Percentiles rank a stretch among this genome's conserved stretches.
These are phyloP conservation scores for Boletellus sp. DNA, from an alignment of 1,284 basidiomycete genomes.

Conservation along the genomic window DNA sequence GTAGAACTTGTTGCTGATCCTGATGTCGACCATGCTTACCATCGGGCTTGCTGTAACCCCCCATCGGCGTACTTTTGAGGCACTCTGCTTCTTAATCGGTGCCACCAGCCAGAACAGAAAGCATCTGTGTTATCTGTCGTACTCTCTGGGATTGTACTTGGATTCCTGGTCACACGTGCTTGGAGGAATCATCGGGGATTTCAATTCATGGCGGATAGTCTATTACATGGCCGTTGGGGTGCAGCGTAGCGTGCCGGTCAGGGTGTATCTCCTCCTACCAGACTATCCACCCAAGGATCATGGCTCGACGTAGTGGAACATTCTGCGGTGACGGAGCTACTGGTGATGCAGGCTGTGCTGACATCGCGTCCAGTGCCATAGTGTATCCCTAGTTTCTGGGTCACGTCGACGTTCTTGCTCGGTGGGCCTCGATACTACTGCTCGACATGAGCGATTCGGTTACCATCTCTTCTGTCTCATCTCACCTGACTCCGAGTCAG, in stretches of 20 bases:
- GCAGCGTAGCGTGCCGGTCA: slow-evolving; percentile 48
- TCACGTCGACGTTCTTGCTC: slow-evolving; percentile 70
- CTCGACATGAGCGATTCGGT: slow-evolving; percentile 45
- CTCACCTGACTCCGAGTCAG: slow-evolving; percentile 30
- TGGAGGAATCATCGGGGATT: slow-evolving; percentile 63
- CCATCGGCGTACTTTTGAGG: slow-evolving; percentile 50
- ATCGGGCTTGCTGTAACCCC: slow-evolving; percentile 55
- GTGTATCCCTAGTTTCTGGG: slow-evolving; percentile 66
- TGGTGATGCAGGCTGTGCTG: slow-evolving; percentile 59
- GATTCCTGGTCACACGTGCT: slow-evolving; percentile 70
- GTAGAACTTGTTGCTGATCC: slow-evolving; percentile 47
- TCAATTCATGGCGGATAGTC: slow-evolving; percentile 57
- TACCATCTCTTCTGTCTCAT: slow-evolving; percentile 7
- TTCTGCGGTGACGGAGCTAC: slow-evolving; percentile 63
- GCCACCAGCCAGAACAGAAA: slow-evolving; percentile 52
- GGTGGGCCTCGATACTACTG: slow-evolving; percentile 63
- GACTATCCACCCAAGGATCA: slow-evolving; percentile 68
- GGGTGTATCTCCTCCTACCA: slow-evolving; percentile 58
- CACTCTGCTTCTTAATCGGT: slow-evolving; percentile 55
- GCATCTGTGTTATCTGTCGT: slow-evolving; percentile 66
- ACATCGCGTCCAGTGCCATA: slow-evolving; percentile 53
- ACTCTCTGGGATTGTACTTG: slow-evolving; percentile 65
- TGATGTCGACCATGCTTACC: slow-evolving; percentile 46
- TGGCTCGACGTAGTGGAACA: slow-evolving; percentile 55
- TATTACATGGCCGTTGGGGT: slow-evolving; percentile 65